Evolutionary conservation across 1,139 yeast genomes (phyloP).

Genomic region (Sugiyamaella neomexicana): DNA sequence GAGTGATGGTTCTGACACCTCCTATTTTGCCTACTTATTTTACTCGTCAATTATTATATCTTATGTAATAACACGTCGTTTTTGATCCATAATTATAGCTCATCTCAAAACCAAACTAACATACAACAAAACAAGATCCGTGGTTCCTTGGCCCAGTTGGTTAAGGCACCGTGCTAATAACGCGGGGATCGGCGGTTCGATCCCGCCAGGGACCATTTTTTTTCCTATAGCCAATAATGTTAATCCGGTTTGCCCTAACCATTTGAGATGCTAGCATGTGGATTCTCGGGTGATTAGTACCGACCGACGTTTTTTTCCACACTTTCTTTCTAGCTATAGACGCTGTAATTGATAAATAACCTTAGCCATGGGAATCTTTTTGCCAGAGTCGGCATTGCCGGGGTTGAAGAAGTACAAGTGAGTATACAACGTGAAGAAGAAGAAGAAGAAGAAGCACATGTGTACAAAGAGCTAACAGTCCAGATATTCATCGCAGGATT

Average conservation of each 20-base stretch:
- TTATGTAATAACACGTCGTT: too few relatives aligned
- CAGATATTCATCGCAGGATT: slow-evolving; percentile 71
- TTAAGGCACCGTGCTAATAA: slow-evolving; percentile 19
- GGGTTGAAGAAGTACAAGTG: slow-evolving; percentile 70
- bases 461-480: neutral
- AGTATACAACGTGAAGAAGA: slow-evolving; percentile 31
- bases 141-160: slow-evolving; percentile 20
- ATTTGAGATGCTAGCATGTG: neutral
- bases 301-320: neutral
- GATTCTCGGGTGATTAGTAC: too few relatives aligned
- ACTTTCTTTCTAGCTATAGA: neutral
- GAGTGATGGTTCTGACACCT: too few relatives aligned
- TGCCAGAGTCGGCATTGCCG: slow-evolving; percentile 58
- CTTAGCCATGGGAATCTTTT: slow-evolving; percentile 66
- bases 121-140: slow-evolving; percentile 1
- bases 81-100: too few relatives aligned
- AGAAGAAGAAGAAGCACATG: too few relatives aligned
- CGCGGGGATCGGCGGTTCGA: slow-evolving; percentile 20
- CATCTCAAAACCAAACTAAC: too few relatives aligned
- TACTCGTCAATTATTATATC: too few relatives aligned
- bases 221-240: neutral
- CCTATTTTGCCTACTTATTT: too few relatives aligned
- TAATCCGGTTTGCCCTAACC: neutral
- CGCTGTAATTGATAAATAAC: neutral
- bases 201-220: slow-evolving; percentile 19